Conservation (phyloP, 2,329 filamentous ascomycete species). For the Ophiostoma montium region DNA sequence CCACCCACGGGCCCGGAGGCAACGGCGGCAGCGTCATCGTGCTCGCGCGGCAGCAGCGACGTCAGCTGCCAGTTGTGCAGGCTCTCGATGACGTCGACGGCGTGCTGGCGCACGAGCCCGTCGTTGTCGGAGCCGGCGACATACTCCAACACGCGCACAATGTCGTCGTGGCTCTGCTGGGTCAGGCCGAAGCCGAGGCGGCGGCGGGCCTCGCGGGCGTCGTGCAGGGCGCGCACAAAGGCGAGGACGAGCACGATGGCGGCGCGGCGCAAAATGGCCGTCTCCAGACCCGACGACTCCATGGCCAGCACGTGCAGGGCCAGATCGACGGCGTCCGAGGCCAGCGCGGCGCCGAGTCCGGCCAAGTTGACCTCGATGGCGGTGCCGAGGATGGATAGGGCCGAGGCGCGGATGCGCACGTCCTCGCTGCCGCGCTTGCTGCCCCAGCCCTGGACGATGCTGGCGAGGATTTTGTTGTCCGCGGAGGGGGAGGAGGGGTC, state of each 20-base stretch:
- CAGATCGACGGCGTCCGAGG: conserved; percentile 46
- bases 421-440: conserved; percentile 53
- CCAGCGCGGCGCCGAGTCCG: conserved; percentile 37
- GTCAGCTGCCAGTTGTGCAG: conserved; percentile 45
- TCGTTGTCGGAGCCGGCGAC: conserved; percentile 53
- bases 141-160: conserved; percentile 48
- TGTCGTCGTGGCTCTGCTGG: conserved; percentile 41
- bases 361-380: conserved; percentile 46
- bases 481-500: no score
- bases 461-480: conserved; percentile 36
- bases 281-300: conserved; percentile 42
- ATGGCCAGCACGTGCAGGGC: conserved; percentile 47
- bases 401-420: conserved; percentile 53
- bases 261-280: conserved; percentile 51
- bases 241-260: conserved; percentile 50
- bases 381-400: conserved; percentile 48
- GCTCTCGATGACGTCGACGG: conserved; percentile 51
- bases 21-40: neutral
- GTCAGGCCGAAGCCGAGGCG: conserved; percentile 40
- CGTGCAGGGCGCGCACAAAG: conserved; percentile 46
- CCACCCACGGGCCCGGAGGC: conserved; percentile 1
- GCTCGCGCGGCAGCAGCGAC: conserved; percentile 13
- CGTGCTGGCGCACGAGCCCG: conserved; percentile 53
- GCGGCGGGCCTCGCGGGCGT: conserved; percentile 30
- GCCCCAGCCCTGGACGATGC: conserved; percentile 55